A percentile compares a stretch with the other conserved stretches of the same genome.
These are phyloP conservation scores for Cordyceps tenuipes DNA, from an alignment of 2,329 filamentous ascomycete genomes.

Conservation along the genomic window DNA sequence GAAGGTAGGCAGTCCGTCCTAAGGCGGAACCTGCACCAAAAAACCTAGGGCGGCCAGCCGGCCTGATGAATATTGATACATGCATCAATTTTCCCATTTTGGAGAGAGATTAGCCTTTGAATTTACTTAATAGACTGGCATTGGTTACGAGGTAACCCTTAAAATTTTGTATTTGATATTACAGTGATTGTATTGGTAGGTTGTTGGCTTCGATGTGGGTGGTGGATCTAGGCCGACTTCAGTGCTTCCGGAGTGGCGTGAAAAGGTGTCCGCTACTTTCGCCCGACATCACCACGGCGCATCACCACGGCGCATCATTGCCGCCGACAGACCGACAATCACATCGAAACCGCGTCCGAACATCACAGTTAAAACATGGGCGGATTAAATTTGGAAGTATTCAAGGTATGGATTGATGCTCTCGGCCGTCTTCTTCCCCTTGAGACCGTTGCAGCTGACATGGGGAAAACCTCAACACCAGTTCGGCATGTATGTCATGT, in stretches of 20 bases:
- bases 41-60: not conserved
- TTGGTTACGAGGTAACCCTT: not conserved
- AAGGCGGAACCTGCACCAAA: not conserved
- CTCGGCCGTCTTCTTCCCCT: not conserved
- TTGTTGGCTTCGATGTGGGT: not conserved
- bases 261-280: not conserved
- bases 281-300: not conserved
- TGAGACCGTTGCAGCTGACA: not conserved
- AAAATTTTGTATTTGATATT: not conserved
- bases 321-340: not conserved
- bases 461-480: slow-evolving; percentile 28
- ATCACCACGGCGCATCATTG: not conserved
- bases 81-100: not conserved
- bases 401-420: slow-evolving; percentile 58
- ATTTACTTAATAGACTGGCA: not conserved
- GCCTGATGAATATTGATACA: slow-evolving; percentile 5
- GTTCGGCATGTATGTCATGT: slow-evolving; percentile 99
- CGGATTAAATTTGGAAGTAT: slow-evolving; percentile 85
- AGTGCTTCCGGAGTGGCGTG: slow-evolving; percentile 1
- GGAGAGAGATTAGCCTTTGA: not conserved
- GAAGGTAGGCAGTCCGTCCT: not conserved
- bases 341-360: not conserved
- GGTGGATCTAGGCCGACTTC: not conserved
- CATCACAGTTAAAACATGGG: slow-evolving; percentile 46
- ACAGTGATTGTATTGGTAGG: not conserved